Base-by-base conservation (phyloP, 2,329 filamentous ascomycete species). In the Diplodia scrobiculata region DNA sequence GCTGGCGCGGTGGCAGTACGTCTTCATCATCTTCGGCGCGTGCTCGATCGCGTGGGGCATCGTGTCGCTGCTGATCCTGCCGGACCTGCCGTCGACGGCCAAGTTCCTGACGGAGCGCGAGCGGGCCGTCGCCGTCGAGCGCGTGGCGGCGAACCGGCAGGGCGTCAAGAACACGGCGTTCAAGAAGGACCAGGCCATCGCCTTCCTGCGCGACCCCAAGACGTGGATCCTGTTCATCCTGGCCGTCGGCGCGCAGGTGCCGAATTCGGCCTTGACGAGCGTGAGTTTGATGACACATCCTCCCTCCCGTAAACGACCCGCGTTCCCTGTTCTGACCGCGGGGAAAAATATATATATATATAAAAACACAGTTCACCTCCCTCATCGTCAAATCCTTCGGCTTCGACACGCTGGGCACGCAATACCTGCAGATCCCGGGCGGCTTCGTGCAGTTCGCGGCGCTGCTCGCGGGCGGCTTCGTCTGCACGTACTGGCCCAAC, bases 331-430 rank as follows among this genome's bases (percentile, higher is more conserved):
- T 25, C 21, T 25, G 21, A 32, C 29, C 14, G 25, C 19, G 19
- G 21, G n/a, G n/a, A n/a, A n/a, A n/a, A n/a, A n/a, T n/a, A n/a
- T n/a, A n/a, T n/a, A n/a, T n/a, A n/a, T n/a, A n/a, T n/a, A 25
- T 3, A 25, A 25, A 25, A 3, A 0, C 4, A 25, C 64, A 79
- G 73, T 83, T 84, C 68, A 79, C 77, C 1, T 81, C 79, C 11
- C 76, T 83, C 19, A 81, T 84, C 63, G 78, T 84, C 63, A 74
- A 75, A n/a, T 80, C 80, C 90, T 79, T 98, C 91, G 21, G 91
- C 91, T 71, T 98, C 96, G 79, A 98, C 88, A 53, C 92, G 84
- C 78, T 98, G 90, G 2, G 95, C 95, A 59, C 95, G 86, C 84
- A 86, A 67, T 85, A 86, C 67, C 81, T 87, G 10, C 84, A 87